phyloP scores from a whole-genome alignment of 2,329 filamentous ascomycete genomes.

The Domatiomyces catenatus region DNA sequence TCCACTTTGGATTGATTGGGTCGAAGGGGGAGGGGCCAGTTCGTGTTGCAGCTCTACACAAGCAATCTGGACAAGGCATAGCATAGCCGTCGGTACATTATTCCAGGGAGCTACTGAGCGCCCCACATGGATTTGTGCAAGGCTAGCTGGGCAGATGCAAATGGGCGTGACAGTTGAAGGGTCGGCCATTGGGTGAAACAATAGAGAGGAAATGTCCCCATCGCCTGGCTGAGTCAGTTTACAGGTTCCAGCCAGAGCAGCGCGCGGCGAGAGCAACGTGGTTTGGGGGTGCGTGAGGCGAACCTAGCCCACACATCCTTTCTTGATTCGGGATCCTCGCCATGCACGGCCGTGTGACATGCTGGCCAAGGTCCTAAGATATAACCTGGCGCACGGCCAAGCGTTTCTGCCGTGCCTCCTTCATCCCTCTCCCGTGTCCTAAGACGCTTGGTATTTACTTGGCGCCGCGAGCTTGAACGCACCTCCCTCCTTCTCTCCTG shows the following conservation, averaged over 20 bases:
- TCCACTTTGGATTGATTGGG: neutral
- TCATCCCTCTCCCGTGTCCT: neutral
- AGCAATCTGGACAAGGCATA: neutral
- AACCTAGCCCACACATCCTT: too few species aligned
- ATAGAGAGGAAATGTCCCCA: too few species aligned
- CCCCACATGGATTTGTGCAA: too few species aligned
- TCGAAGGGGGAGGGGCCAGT: neutral
- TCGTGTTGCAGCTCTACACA: too few species aligned
- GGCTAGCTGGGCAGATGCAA: too few species aligned
- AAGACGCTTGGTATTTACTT: conserved; percentile 3
- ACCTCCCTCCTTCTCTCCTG: neutral
- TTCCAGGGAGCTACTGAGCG: neutral
- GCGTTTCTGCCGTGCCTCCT: neutral
- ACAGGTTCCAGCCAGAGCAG: too few species aligned
- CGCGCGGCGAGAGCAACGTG: neutral
- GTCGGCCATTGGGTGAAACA: neutral
- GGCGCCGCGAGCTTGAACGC: neutral
- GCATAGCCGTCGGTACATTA: neutral
- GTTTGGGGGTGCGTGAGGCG: neutral
- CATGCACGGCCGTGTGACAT: neutral
- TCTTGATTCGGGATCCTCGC: neutral
- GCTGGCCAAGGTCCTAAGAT: neutral
- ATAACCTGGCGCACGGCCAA: neutral
- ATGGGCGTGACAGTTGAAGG: neutral
- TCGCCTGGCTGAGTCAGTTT: neutral